A percentile compares a stretch with the other conserved stretches of the same genome.
Evolutionary conservation across 2,329 filamentous ascomycete species (phyloP).

Genomic region (Byssochlamys sp.): DNA sequence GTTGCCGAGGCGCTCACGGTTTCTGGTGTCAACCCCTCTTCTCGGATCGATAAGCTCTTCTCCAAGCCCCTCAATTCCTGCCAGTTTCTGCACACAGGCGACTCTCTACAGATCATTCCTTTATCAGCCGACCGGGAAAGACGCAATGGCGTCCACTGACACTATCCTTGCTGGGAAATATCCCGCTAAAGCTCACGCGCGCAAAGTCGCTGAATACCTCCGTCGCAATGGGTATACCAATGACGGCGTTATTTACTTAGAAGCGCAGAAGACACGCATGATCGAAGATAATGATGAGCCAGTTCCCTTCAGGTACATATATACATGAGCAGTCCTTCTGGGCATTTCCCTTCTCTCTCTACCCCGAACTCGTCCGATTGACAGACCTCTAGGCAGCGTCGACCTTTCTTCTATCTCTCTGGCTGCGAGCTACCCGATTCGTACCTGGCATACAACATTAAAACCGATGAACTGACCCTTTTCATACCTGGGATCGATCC

Average conservation of each 20-base stretch:
- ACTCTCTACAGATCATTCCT: neutral
- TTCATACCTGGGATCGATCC: conserved; percentile 83
- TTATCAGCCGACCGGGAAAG: neutral
- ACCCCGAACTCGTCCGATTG: neutral
- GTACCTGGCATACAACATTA: conserved; percentile 70
- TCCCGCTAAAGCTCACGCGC: conserved; percentile 79
- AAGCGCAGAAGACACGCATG: conserved; percentile 70
- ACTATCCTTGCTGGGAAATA: conserved; percentile 50
- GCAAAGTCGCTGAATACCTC: conserved; percentile 72
- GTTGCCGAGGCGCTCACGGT: neutral
- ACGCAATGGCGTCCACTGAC: conserved; percentile 23
- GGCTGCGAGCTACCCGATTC: conserved; percentile 75
- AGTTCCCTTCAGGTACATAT: conserved; percentile 61
- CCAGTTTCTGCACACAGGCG: neutral
- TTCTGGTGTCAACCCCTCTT: neutral
- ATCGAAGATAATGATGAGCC: conserved; percentile 83
- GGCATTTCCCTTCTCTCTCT: neutral
- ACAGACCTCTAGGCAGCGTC: conserved; percentile 58
- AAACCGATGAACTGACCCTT: conserved; percentile 62
- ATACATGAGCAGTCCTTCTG: conserved; percentile 1
- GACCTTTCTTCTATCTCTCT: conserved; percentile 89
- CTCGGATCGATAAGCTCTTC: neutral
- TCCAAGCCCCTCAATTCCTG: neutral
- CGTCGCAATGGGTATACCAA: conserved; percentile 53
- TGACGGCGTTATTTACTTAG: conserved; percentile 73